Conservation (phyloP, 192 early-diverging fungal genomes). For the Coemansia sp. region DNA sequence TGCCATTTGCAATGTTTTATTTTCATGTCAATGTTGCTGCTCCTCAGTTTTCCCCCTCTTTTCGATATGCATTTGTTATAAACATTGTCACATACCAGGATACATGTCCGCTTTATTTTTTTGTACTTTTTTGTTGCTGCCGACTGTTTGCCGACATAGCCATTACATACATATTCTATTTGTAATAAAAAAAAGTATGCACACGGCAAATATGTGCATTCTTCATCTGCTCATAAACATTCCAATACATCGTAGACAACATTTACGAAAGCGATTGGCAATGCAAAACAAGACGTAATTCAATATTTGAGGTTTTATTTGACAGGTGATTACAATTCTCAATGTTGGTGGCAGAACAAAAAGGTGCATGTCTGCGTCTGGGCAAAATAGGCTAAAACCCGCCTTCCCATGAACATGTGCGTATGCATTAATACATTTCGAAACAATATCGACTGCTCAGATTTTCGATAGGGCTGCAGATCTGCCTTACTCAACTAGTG, state of each 20-base stretch:
- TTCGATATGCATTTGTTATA: too few relatives aligned
- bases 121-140: background rate
- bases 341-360: background rate
- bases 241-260: background rate
- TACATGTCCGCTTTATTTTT: background rate
- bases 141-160: background rate
- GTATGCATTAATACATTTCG: background rate
- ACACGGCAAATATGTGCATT: background rate
- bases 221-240: background rate
- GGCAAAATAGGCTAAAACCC: background rate
- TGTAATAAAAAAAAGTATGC: background rate
- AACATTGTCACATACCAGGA: background rate
- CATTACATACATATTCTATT: background rate
- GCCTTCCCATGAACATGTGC: background rate
- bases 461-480: background rate
- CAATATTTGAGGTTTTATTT: background rate
- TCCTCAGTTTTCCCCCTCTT: too few relatives aligned
- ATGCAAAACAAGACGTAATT: background rate
- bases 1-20: background rate
- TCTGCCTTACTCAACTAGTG: background rate
- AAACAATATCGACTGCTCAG: background rate
- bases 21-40: too few relatives aligned
- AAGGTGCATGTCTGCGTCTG: too few relatives aligned
- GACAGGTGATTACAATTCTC: background rate
- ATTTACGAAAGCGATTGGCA: background rate